These are phyloP conservation scores for Bolboschoenoplectus hybrid DNA, from an alignment of 202 grass and related monocot genomes.

Conservation along the genomic window DNA sequence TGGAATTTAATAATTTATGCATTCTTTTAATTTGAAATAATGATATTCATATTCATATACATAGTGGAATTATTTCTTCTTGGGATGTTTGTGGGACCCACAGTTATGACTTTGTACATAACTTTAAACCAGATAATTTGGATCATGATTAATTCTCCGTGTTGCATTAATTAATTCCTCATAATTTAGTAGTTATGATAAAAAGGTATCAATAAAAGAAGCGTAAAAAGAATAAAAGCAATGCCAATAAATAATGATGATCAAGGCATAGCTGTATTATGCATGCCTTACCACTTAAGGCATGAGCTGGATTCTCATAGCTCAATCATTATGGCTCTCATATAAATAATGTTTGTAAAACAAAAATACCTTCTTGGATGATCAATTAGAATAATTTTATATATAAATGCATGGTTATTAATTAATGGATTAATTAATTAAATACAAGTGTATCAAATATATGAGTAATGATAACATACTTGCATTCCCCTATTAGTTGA, in stretches of 20 bases:
- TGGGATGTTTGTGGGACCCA: background rate
- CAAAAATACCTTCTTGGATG: background rate
- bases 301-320: slow-evolving; percentile 38
- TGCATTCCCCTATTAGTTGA: background rate
- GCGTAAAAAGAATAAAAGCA: slow-evolving; percentile 31
- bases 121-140: background rate
- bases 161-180: background rate
- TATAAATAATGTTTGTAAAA: background rate
- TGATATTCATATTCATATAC: background rate
- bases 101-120: background rate
- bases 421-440: background rate
- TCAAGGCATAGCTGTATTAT: background rate
- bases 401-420: no score
- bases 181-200: slow-evolving; percentile 20
- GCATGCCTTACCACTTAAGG: slow-evolving; percentile 33
- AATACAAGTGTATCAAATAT: background rate
- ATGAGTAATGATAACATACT: slow-evolving; percentile 7
- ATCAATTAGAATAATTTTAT: background rate
- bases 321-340: slow-evolving; percentile 29
- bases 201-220: slow-evolving; percentile 17
- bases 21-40: background rate
- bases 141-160: slow-evolving; percentile 3
- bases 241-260: slow-evolving; percentile 28
- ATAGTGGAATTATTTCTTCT: background rate
- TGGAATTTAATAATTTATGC: background rate